These are phyloP conservation scores for Xylaria sp. DNA, from an alignment of 2,329 filamentous ascomycete genomes.

Conservation along the genomic window DNA sequence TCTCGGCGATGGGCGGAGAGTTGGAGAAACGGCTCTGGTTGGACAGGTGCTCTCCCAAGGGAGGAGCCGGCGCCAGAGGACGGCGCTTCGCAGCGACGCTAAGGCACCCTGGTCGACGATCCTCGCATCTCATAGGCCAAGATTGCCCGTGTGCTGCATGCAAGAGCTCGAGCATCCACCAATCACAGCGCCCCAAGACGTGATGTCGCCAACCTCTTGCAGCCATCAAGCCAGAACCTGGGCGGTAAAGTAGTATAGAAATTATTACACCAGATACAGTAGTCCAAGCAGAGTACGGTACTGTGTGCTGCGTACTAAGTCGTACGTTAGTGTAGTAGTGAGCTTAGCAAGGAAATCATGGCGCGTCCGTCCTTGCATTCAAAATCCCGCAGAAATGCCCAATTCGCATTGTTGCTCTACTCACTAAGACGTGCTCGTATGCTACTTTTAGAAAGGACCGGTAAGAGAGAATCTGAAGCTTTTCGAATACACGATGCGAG, in stretches of 20 bases:
- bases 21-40: slow-evolving; percentile 46
- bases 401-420: slow-evolving; percentile 1
- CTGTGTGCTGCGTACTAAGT: neutral
- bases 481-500: neutral
- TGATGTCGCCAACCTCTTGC: slow-evolving; percentile 57
- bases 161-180: slow-evolving; percentile 47
- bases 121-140: slow-evolving; percentile 52
- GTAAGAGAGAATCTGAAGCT: neutral
- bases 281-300: neutral
- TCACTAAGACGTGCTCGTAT: neutral
- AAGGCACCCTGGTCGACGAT: slow-evolving; percentile 47
- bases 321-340: neutral
- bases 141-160: slow-evolving; percentile 40
- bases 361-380: slow-evolving; percentile 1
- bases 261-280: neutral
- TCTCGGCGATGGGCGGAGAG: slow-evolving; percentile 44
- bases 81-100: slow-evolving; percentile 40
- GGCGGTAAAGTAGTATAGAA: slow-evolving; percentile 56
- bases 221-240: slow-evolving; percentile 50
- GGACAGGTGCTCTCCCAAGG: slow-evolving; percentile 34
- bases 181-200: slow-evolving; percentile 53
- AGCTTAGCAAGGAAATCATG: neutral
- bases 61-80: slow-evolving; percentile 47
- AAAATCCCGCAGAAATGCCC: slow-evolving; percentile 31
- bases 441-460: neutral